phyloP scores from a whole-genome alignment of 2,329 filamentous ascomycete genomes.

The Apiospora marii region DNA sequence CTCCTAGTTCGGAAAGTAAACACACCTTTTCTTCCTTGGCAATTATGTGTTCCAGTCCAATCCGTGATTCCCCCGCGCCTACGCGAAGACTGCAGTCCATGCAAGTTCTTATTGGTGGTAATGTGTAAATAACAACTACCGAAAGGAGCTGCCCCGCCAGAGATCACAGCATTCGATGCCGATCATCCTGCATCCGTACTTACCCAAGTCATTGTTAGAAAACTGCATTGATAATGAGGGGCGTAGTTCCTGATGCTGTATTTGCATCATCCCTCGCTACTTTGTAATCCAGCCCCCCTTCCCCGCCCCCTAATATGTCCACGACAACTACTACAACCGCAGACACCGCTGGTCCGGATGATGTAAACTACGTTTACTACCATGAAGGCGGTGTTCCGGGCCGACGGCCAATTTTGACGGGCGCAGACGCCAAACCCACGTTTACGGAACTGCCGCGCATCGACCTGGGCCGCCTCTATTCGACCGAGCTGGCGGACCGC shows the following conservation, averaged over 20 bases:
- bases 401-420: constrained; percentile 22
- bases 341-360: neutral
- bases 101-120: neutral
- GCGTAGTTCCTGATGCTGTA: neutral
- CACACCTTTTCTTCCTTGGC: neutral
- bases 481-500: neutral
- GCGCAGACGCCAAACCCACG: constrained; percentile 24
- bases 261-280: neutral
- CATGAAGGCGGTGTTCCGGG: constrained; percentile 26
- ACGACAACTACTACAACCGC: neutral
- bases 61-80: neutral
- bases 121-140: neutral
- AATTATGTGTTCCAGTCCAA: neutral
- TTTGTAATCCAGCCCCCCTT: no score
- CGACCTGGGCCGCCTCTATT: constrained; percentile 24
- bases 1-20: no score
- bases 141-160: neutral
- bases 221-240: neutral
- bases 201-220: neutral
- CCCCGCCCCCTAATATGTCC: neutral
- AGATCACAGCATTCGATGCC: neutral
- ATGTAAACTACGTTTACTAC: constrained; percentile 24
- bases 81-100: neutral
- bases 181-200: neutral
- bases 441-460: constrained; percentile 24